phyloP scores from a whole-genome alignment of 1,139 yeast species.

The Blastobotrys ciferrii region DNA sequence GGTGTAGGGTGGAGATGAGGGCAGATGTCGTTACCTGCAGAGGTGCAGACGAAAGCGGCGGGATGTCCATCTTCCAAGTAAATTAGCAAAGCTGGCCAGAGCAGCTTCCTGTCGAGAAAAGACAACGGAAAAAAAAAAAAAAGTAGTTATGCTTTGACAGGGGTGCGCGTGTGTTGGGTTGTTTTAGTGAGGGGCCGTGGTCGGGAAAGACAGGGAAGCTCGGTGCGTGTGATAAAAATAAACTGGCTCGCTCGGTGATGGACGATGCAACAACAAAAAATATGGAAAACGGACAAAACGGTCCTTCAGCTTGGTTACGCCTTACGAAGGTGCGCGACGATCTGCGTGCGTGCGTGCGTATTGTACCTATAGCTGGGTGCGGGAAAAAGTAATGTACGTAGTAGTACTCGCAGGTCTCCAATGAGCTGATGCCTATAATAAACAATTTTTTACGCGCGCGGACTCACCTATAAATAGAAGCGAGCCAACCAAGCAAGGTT shows the following conservation, averaged over 20 bases:
- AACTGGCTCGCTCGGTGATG: too few relatives aligned
- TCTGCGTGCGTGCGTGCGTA: too few relatives aligned
- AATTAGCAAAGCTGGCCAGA: neutral
- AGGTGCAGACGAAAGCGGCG: slow-evolving; percentile 33
- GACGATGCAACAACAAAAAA: slow-evolving; percentile 1
- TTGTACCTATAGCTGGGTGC: too few relatives aligned
- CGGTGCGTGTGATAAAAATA: too few relatives aligned
- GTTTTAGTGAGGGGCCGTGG: too few relatives aligned
- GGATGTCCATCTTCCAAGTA: slow-evolving; percentile 30
- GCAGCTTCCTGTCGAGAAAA: neutral
- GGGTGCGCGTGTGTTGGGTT: neutral
- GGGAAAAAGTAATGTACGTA: neutral
- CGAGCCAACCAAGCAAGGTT: neutral
- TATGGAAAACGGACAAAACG: neutral
- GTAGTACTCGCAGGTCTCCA: too few relatives aligned
- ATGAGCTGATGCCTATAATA: neutral
- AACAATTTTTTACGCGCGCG: neutral
- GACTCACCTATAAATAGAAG: neutral
- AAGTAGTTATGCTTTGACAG: neutral
- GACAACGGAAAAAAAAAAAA: neutral
- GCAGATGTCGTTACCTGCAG: slow-evolving; percentile 38
- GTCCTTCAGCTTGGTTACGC: too few relatives aligned
- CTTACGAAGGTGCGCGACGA: too few relatives aligned
- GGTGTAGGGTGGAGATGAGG: slow-evolving; percentile 39
- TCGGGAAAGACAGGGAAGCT: too few relatives aligned